A percentile compares a stretch with the other conserved stretches of the same genome.
Evolutionary conservation across 164 flowering plant species (phyloP).

Genomic region (Magnolia changhungtana): DNA sequence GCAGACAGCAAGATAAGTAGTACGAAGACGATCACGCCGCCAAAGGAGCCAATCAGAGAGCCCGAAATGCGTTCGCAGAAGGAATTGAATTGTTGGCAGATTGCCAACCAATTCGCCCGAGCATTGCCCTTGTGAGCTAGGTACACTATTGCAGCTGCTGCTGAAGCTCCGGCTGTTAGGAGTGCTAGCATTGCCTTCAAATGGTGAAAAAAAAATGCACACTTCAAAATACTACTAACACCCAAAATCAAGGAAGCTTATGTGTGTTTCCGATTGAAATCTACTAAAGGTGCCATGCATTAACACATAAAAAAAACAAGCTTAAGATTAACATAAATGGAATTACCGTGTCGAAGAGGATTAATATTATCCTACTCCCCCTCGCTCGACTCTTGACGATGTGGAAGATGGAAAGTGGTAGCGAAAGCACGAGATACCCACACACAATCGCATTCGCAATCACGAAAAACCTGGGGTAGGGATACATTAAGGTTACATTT

Average conservation of each 20-base stretch:
- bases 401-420: constrained; percentile 48
- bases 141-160: constrained; percentile 76
- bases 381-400: constrained; percentile 38
- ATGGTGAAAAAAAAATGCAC: neutral
- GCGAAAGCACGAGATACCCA: constrained; percentile 56
- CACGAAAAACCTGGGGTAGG: constrained; percentile 61
- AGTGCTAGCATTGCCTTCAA: constrained; percentile 53
- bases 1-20: constrained; percentile 48
- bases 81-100: constrained; percentile 62
- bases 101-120: constrained; percentile 61
- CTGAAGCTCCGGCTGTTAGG: constrained; percentile 57
- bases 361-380: constrained; percentile 38
- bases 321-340: neutral
- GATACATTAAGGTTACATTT: neutral
- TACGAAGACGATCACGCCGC: constrained; percentile 30
- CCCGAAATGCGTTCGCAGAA: constrained; percentile 66
- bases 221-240: neutral
- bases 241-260: neutral
- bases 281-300: too few relatives aligned
- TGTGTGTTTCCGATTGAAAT: too few relatives aligned
- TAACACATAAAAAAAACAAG: too few relatives aligned
- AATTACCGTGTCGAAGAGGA: constrained; percentile 60
- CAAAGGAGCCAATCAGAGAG: constrained; percentile 71
- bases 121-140: constrained; percentile 77
- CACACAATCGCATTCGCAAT: constrained; percentile 48